Conservation (phyloP, 2,329 filamentous ascomycete species). For the Hypomyces perniciosus region DNA sequence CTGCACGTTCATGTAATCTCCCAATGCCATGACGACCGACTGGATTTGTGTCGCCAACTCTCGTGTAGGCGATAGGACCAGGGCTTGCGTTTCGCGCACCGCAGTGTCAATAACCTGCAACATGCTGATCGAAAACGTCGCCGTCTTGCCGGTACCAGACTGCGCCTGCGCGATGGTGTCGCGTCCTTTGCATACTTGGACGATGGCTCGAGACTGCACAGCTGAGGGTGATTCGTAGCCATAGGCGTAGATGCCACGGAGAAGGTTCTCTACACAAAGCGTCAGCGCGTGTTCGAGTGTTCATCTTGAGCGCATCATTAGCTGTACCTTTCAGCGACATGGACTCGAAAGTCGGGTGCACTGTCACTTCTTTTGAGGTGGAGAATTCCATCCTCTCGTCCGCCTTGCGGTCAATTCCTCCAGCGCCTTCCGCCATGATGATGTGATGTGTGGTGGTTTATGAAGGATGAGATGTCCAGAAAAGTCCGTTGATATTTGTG, state of each 20-base stretch:
- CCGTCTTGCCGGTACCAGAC: slow-evolving; percentile 94
- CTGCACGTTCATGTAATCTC: slow-evolving; percentile 99
- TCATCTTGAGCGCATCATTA: slow-evolving; percentile 38
- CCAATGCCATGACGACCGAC: slow-evolving; percentile 98
- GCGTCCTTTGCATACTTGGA: slow-evolving; percentile 97
- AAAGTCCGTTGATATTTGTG: slow-evolving; percentile 1
- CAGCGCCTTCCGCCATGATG: slow-evolving; percentile 78
- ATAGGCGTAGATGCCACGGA: slow-evolving; percentile 96
- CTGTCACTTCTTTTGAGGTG: slow-evolving; percentile 95
- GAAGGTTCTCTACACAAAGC: slow-evolving; percentile 66
- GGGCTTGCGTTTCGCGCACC: slow-evolving; percentile 85
- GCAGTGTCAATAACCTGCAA: slow-evolving; percentile 93
- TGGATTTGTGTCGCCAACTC: slow-evolving; percentile 98
- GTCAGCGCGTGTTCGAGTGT: slow-evolving; percentile 67
- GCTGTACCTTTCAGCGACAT: slow-evolving; percentile 83
- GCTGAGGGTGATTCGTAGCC: slow-evolving; percentile 98
- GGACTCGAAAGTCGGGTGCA: slow-evolving; percentile 87
- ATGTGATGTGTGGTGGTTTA: slow-evolving; percentile 1
- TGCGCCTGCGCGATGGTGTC: slow-evolving; percentile 98
- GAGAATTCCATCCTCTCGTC: slow-evolving; percentile 98
- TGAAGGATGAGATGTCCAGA: not conserved
- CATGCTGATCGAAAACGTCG: slow-evolving; percentile 93
- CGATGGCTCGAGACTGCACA: slow-evolving; percentile 95
- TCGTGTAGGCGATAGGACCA: slow-evolving; percentile 91
- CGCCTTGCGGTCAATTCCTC: slow-evolving; percentile 77